Base-by-base conservation (phyloP, 352 stramenopile genomes). In the Globisporangium polare region DNA sequence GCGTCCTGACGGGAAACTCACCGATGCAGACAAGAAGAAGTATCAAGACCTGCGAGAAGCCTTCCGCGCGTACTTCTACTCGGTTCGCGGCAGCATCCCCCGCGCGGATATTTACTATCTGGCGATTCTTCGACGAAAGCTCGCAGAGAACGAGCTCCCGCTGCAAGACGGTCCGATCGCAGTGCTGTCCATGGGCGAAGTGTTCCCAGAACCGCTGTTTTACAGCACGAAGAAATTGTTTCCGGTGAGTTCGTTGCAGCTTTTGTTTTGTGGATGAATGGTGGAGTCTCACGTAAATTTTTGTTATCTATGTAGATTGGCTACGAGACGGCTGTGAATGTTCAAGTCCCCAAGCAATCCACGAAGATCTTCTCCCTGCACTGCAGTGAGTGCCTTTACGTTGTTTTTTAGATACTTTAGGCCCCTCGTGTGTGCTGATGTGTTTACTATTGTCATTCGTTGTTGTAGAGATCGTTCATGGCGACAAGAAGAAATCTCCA, bases 181-280 rank as follows among this genome's bases (percentile, higher is more conserved):
- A 15, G 78, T 94, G 8, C 7, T 75, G 18, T 42, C 70, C 13
- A 55, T 92, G 27, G 86, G 86, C 1, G 51, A 61, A 7, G 66
- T 89, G 2, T 58, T 88, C 13, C 78, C 83, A 3, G 85, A 90
- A 46, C 65, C 81, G 31, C 69, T 83, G 3, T 93, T 87, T 66
- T 88, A 86, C 58, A 91, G 75, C 24, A 77, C 72, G 35, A 90
- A 91, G 62, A 90, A 90, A 50, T 65, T 94, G 3, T 93, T 92
- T 58, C 83, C 86, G 31, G 80, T 91, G 49, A 27, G 71, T 62
- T 60, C 8, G 8, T 49, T n/a, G n/a, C 39, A 20, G 27, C 2
- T 24, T 58, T 8, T 41, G 5, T 56, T 7, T 52, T 15, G 24
- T 46, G 39, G 15, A 46, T 12, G 33, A 9, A 29, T 46, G 13